Base-by-base conservation (phyloP, 257 asterid species). In the Nicotiana undulata region DNA sequence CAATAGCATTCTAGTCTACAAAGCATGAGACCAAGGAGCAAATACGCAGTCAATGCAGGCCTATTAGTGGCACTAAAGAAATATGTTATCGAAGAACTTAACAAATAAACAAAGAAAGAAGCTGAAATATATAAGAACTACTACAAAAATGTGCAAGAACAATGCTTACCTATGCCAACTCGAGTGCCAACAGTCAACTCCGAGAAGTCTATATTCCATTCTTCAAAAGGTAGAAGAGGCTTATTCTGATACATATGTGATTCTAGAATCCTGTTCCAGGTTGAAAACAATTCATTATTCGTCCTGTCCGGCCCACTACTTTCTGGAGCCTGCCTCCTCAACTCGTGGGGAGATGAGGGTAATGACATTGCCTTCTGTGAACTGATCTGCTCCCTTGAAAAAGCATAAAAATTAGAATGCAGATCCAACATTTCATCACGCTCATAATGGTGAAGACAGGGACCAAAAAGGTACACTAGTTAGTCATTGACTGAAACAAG, bases 301-400 rank as follows among this genome's bases (percentile, higher is more conserved):
- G 49, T 87, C 88, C 87, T 70, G 20, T 22, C 77, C 49, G 59
- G 18, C 80, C 85, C 85, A 55, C 75, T 80, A 66, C 80, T 84
- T 66, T 81, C 88, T 29, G 87, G 89, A 74, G 89, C 85, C 80
- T 88, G 93, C 85, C 87, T 89, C 81, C 88, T 87, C 85, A 90
- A 88, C 83, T 95, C 97, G 61, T 93, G 97, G 78, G 98, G 97
- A 87, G 97, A 93, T 85, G 99, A 89, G 84, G 98, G 98, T 83
- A 95, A 88, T 53, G 99, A 95, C 76, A 91, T 83, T 80, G 98
- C 97, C 85, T 81, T 87, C 64, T 87, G 89, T 55, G 89, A 84
- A 79, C 77, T 83, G 75, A 82, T 77, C 75, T 85, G 87, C 78
- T 78, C 85, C 59, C 86, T 84, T 55, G 67, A 82, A 82, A 63